Evolutionary conservation across 1,139 yeast genomes (phyloP).

Genomic region (Blastobotrys petasosporus): DNA sequence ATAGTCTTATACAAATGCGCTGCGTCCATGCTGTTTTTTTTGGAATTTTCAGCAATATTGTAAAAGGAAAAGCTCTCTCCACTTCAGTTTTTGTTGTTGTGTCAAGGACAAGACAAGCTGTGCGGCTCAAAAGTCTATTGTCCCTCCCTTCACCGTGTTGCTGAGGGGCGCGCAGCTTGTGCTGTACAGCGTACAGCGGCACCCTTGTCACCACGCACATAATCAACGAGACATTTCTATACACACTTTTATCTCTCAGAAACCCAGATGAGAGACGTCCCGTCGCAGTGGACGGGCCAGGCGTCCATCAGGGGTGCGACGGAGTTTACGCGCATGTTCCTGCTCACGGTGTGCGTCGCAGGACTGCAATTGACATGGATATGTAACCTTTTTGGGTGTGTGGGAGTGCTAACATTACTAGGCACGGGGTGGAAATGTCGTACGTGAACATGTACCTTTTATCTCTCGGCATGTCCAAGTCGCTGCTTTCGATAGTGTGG

Average conservation of each 20-base stretch:
- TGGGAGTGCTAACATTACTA: too few relatives aligned
- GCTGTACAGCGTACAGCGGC: too few relatives aligned
- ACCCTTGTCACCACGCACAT: too few relatives aligned
- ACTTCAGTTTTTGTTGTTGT: background rate
- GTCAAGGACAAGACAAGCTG: background rate
- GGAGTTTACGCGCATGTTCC: conserved; percentile 28
- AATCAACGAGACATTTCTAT: too few relatives aligned
- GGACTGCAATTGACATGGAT: conserved; percentile 39
- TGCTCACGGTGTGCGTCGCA: conserved; percentile 34
- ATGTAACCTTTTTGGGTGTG: too few relatives aligned
- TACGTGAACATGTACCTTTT: conserved; percentile 38
- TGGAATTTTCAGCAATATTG: background rate
- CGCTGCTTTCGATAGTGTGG: conserved; percentile 51
- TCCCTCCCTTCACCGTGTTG: too few relatives aligned
- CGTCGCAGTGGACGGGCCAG: conserved; percentile 9
- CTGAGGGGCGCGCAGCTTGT: too few relatives aligned
- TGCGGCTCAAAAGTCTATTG: too few relatives aligned
- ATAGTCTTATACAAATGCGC: conserved; percentile 24
- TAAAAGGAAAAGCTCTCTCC: background rate
- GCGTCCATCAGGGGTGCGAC: conserved; percentile 23
- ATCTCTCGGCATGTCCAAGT: conserved; percentile 50
- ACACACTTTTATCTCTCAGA: too few relatives aligned
- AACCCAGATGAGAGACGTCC: too few relatives aligned
- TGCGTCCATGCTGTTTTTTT: conserved; percentile 18
- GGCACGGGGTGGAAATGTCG: conserved; percentile 35